Conservation (phyloP, 1,284 basidiomycete species). For the Austroboletus novae-zelandiae region DNA sequence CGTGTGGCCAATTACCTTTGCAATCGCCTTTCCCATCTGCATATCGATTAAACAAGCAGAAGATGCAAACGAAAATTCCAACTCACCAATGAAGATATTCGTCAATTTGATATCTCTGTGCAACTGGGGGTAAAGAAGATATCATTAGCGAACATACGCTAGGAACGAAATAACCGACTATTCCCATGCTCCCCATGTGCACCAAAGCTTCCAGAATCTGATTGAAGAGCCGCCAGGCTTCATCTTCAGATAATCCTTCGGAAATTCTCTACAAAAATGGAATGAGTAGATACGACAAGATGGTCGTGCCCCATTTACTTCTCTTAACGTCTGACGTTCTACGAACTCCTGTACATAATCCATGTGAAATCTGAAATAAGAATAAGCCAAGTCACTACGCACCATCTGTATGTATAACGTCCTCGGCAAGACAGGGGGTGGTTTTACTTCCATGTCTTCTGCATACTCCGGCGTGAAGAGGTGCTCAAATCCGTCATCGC, state of each 20-base stretch:
- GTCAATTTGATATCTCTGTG: conserved; percentile 93
- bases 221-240: conserved; percentile 87
- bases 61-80: background rate
- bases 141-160: conserved; percentile 1
- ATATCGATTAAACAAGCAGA: background rate
- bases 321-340: conserved; percentile 80
- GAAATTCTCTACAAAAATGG: conserved; percentile 58
- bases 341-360: conserved; percentile 69
- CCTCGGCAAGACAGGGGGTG: conserved; percentile 48
- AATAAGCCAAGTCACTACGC: conserved; percentile 6
- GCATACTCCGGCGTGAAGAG: conserved; percentile 33
- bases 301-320: conserved; percentile 42
- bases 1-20: conserved; percentile 54
- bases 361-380: too few relatives aligned
- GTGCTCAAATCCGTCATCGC: conserved; percentile 38
- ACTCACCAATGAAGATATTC: conserved; percentile 85
- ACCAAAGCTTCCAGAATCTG: conserved; percentile 93
- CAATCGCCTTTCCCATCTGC: conserved; percentile 84
- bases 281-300: background rate
- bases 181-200: conserved; percentile 86
- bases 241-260: conserved; percentile 78
- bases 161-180: conserved; percentile 42
- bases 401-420: conserved; percentile 92
- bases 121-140: conserved; percentile 40
- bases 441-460: conserved; percentile 28